Conservation (phyloP, 768 basidiomycete species). For the Leccinum pellstonianum region DNA sequence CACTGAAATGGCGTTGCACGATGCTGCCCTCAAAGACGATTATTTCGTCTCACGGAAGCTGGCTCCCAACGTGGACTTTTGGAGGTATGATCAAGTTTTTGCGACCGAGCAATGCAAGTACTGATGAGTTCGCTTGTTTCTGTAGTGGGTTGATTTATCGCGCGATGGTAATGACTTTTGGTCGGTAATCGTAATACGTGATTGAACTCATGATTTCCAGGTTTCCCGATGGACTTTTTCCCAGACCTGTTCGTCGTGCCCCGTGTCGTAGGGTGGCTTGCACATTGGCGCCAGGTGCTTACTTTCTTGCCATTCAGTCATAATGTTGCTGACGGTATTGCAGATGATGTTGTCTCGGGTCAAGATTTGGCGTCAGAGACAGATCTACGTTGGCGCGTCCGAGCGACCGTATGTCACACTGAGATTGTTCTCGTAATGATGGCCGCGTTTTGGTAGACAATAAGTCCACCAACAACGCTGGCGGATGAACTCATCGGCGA, state of each 20-base stretch:
- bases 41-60: conserved; percentile 82
- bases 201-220: conserved; percentile 35
- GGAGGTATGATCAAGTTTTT: conserved; percentile 41
- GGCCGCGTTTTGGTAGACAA: conserved; percentile 41
- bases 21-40: conserved; percentile 86
- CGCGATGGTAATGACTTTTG: conserved; percentile 68
- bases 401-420: conserved; percentile 50
- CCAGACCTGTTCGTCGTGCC: conserved; percentile 92
- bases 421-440: neutral
- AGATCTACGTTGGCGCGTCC: conserved; percentile 79
- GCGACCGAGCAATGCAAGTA: neutral
- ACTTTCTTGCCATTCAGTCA: neutral
- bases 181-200: neutral
- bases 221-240: conserved; percentile 93
- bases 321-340: conserved; percentile 6
- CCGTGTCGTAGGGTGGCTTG: conserved; percentile 89
- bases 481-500: conserved; percentile 48
- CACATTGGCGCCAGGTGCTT: conserved; percentile 83
- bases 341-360: conserved; percentile 93
- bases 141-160: conserved; percentile 84
- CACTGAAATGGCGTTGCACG: conserved; percentile 86
- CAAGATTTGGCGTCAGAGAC: conserved; percentile 90
- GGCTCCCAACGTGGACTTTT: conserved; percentile 91
- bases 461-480: conserved; percentile 46
- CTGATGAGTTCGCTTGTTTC: conserved; percentile 1